Percentiles rank a stretch among this genome's conserved stretches.
Conservation (phyloP, 2,329 filamentous ascomycete species). For the Cordyceps farinosa region DNA sequence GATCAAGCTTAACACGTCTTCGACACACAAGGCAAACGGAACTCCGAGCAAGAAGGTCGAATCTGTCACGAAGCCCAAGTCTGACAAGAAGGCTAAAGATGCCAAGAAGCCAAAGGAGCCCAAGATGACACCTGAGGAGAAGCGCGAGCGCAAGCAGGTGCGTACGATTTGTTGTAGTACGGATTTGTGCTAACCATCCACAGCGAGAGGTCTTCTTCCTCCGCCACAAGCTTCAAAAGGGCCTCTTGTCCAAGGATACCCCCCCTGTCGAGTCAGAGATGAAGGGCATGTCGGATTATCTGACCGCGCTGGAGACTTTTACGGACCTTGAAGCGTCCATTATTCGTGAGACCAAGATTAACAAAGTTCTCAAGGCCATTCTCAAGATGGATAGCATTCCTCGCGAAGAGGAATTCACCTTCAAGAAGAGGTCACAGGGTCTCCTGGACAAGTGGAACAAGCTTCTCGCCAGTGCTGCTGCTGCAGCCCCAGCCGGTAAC, state of each 20-base stretch:
- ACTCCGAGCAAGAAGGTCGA: constrained; percentile 56
- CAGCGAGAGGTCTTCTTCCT: constrained; percentile 84
- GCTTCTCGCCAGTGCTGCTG: constrained; percentile 61
- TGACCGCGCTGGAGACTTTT: constrained; percentile 75
- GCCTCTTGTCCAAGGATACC: constrained; percentile 79
- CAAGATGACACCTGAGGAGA: constrained; percentile 56
- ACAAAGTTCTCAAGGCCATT: constrained; percentile 96
- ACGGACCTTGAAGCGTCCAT: constrained; percentile 82
- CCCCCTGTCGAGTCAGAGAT: constrained; percentile 85
- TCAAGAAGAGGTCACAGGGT: constrained; percentile 77
- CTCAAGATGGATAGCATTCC: constrained; percentile 84
- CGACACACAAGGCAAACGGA: constrained; percentile 68
- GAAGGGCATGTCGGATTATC: constrained; percentile 71
- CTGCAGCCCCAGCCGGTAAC: constrained; percentile 34
- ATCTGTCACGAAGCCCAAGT: constrained; percentile 52
- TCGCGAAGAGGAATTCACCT: constrained; percentile 81
- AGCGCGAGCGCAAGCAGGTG: constrained; percentile 57
- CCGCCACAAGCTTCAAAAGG: constrained; percentile 91
- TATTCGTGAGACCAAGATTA: constrained; percentile 90
- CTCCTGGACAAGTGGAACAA: constrained; percentile 89
- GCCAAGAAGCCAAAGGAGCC: constrained; percentile 54
- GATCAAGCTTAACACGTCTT: constrained; percentile 62
- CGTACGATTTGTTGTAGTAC: constrained; percentile 21
- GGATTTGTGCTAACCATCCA: constrained; percentile 31
- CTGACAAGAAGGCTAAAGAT: constrained; percentile 53